These are phyloP conservation scores for Lachnellula occidentalis DNA, from an alignment of 2,329 filamentous ascomycete species.

Conservation along the genomic window DNA sequence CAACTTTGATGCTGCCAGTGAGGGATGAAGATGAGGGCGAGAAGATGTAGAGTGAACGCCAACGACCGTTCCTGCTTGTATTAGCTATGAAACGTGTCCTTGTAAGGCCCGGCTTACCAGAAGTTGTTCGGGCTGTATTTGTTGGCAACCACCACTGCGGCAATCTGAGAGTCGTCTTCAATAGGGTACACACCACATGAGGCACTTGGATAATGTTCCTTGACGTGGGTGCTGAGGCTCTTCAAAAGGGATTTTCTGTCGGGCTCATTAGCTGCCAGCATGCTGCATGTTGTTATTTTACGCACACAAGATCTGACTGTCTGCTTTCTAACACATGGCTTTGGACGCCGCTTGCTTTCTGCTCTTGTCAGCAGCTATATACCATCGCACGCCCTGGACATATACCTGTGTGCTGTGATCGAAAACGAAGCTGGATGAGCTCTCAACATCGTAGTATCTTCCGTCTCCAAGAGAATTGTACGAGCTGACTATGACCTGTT, in stretches of 20 bases:
- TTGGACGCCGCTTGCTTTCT: constrained; percentile 80
- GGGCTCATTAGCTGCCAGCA: neutral
- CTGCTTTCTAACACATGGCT: constrained; percentile 72
- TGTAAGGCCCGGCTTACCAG: constrained; percentile 53
- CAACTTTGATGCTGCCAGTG: constrained; percentile 79
- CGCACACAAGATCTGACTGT: constrained; percentile 76
- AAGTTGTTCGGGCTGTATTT: constrained; percentile 98
- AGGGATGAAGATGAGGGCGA: constrained; percentile 63
- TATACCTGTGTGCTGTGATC: constrained; percentile 74
- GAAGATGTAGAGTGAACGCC: constrained; percentile 83
- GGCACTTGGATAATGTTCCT: constrained; percentile 82
- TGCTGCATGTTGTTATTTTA: constrained; percentile 3
- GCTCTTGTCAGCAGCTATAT: constrained; percentile 13
- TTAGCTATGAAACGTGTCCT: constrained; percentile 1
- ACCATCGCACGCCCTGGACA: neutral
- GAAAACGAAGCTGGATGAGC: constrained; percentile 80
- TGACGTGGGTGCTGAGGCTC: constrained; percentile 66
- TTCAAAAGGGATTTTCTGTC: constrained; percentile 77
- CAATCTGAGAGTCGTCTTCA: constrained; percentile 68
- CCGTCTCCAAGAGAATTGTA: constrained; percentile 77
- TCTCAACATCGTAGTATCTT: constrained; percentile 87
- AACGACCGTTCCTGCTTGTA: constrained; percentile 76
- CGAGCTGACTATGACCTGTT: constrained; percentile 70
- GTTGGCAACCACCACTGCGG: constrained; percentile 82
- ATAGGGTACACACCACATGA: constrained; percentile 79